These are phyloP conservation scores for Zygoascus hellenicus DNA, from an alignment of 1,139 yeast species.

Conservation along the genomic window DNA sequence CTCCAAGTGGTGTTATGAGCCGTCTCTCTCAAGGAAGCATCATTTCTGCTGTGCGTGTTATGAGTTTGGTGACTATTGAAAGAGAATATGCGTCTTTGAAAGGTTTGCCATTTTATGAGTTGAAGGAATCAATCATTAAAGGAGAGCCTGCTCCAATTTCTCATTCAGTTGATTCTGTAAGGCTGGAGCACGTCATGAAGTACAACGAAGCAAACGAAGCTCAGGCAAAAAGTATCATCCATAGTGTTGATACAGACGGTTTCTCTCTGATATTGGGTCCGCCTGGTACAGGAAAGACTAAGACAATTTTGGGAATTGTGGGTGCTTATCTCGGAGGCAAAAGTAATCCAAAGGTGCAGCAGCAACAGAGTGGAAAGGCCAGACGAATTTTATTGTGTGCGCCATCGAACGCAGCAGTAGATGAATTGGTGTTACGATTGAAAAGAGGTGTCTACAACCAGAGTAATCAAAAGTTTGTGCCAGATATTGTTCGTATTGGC, in stretches of 20 bases:
- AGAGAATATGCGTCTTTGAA: constrained; percentile 83
- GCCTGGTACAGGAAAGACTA: constrained; percentile 98
- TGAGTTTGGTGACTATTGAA: constrained; percentile 85
- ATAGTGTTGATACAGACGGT: constrained; percentile 62
- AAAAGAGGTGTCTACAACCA: constrained; percentile 58
- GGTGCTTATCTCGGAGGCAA: constrained; percentile 56
- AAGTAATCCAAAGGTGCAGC: constrained; percentile 13
- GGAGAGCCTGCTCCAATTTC: constrained; percentile 56
- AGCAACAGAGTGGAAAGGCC: constrained; percentile 26
- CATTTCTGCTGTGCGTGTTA: constrained; percentile 62
- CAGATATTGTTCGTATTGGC: constrained; percentile 84
- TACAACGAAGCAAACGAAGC: constrained; percentile 69
- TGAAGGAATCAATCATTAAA: constrained; percentile 54
- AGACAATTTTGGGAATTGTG: constrained; percentile 86
- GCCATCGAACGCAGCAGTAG: constrained; percentile 98
- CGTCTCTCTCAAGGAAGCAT: constrained; percentile 59
- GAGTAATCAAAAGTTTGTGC: constrained; percentile 53
- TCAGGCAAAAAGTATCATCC: constrained; percentile 83
- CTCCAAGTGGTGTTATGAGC: constrained; percentile 45
- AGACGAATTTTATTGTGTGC: constrained; percentile 81
- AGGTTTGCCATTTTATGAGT: constrained; percentile 77
- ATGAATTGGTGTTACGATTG: constrained; percentile 85
- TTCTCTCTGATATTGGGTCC: constrained; percentile 95
- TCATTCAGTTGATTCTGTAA: constrained; percentile 35
- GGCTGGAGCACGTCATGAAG: constrained; percentile 36